A percentile compares a stretch with the other conserved stretches of the same genome.
phyloP scores from a whole-genome alignment of 441 rosid genomes.

The Metrosideros polymorpha region DNA sequence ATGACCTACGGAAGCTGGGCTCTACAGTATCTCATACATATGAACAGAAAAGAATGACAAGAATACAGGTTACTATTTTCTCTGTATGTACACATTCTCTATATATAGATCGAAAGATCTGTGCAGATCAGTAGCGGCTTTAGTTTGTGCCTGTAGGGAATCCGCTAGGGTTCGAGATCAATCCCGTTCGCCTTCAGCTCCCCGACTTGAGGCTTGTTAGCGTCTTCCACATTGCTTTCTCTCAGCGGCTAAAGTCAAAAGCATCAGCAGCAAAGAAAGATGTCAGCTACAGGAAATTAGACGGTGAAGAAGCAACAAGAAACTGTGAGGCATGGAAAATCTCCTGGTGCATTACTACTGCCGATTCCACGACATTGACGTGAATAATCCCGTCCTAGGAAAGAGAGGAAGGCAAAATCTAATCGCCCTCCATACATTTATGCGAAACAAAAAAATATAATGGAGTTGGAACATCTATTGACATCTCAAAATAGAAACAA shows the following conservation, averaged over 20 bases:
- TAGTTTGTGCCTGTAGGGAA: neutral
- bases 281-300: neutral
- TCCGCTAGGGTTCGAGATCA: constrained; percentile 27
- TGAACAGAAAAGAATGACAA: constrained; percentile 51
- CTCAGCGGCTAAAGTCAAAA: neutral
- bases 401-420: neutral
- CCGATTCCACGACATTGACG: neutral
- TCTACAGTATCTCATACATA: constrained; percentile 23
- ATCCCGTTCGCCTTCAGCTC: constrained; percentile 21
- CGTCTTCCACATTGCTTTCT: constrained; percentile 13
- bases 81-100: constrained; percentile 22
- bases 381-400: neutral
- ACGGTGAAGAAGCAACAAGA: neutral
- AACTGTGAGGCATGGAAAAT: neutral
- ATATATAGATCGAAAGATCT: neutral
- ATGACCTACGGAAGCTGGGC: neutral
- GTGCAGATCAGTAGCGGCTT: neutral
- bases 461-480: neutral
- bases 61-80: constrained; percentile 20
- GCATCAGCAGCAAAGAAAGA: constrained; percentile 21
- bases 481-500: neutral
- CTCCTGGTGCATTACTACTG: neutral
- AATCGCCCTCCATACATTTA: neutral
- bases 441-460: neutral
- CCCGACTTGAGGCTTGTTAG: constrained; percentile 18